Percentiles rank a stretch among this genome's conserved stretches.
Conservation (phyloP, 176 grass and related monocot species). For the Cenchrus americanus region DNA sequence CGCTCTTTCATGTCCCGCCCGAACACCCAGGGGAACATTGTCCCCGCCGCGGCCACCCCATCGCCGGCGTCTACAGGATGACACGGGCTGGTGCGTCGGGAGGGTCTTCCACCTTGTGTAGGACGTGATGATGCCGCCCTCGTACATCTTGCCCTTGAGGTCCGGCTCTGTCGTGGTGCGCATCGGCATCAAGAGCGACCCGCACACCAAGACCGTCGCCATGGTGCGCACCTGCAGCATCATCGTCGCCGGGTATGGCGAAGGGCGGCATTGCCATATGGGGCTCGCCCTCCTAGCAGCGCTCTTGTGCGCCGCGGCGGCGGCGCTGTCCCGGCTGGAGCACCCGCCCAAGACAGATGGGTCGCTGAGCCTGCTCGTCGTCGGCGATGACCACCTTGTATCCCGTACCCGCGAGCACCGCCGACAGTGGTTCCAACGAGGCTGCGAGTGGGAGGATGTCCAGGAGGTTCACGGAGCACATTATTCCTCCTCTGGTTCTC, state of each 20-base stretch:
- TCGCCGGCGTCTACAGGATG: conserved; percentile 68
- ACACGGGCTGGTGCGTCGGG: conserved; percentile 19
- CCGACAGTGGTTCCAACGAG: conserved; percentile 11
- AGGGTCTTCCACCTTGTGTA: conserved; percentile 65
- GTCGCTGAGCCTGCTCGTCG: not conserved
- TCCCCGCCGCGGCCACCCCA: conserved; percentile 51
- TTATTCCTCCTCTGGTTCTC: too few relatives aligned
- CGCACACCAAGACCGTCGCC: conserved; percentile 66
- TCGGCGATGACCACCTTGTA: conserved; percentile 85
- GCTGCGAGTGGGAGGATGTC: too few relatives aligned
- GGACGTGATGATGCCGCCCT: conserved; percentile 97
- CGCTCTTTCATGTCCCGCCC: conserved; percentile 79
- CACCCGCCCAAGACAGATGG: too few relatives aligned
- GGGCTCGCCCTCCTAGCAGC: conserved; percentile 26
- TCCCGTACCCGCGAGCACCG: conserved; percentile 68
- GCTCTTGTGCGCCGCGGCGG: conserved; percentile 52
- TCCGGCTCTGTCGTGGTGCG: conserved; percentile 32
- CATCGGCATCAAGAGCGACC: conserved; percentile 73
- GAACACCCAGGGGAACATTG: conserved; percentile 72
- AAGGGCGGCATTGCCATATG: not conserved
- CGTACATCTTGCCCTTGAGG: conserved; percentile 63
- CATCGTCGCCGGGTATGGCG: conserved; percentile 24
- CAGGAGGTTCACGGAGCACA: too few relatives aligned
- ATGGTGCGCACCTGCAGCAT: conserved; percentile 65
- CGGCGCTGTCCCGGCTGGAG: conserved; percentile 62